A percentile compares a stretch with the other conserved stretches of the same genome.
phyloP scores from a whole-genome alignment of 495 filamentous ascomycete genomes.

The Apodospora peruviana region DNA sequence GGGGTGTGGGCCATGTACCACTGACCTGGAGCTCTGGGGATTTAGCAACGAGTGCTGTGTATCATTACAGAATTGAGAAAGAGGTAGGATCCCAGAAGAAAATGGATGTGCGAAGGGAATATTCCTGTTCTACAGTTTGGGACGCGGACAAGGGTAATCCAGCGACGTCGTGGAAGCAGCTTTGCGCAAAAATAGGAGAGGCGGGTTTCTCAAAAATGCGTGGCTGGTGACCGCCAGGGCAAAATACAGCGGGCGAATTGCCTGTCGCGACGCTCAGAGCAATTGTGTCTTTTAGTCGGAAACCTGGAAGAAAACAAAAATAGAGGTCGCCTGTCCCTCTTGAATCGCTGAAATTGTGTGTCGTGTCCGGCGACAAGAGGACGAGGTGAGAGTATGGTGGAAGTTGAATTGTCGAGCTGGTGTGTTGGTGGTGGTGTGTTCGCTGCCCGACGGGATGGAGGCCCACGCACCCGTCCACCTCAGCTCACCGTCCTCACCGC shows the following conservation, averaged over 20 bases:
- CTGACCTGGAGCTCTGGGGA: constrained; percentile 11
- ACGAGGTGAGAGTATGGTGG: no score
- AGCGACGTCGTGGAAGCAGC: constrained; percentile 3
- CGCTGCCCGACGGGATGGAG: constrained; percentile 13
- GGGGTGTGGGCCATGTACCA: constrained; percentile 5
- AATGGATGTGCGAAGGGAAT: constrained; percentile 9
- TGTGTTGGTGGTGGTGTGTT: constrained; percentile 5
- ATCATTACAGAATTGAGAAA: constrained; percentile 10
- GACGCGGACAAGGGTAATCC: constrained; percentile 3
- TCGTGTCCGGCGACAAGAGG: constrained; percentile 22
- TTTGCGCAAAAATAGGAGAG: constrained; percentile 21
- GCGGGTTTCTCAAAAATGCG: constrained; percentile 21
- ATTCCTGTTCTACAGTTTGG: constrained; percentile 4
- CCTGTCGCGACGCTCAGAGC: no score
- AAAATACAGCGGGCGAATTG: constrained; percentile 6
- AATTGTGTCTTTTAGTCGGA: constrained; percentile 1
- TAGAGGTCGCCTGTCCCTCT: constrained; percentile 6
- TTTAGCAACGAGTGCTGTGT: constrained; percentile 7
- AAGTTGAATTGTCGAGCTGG: no score
- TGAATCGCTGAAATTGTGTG: constrained; percentile 9
- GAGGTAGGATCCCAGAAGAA: constrained; percentile 6
- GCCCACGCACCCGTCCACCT: background rate
- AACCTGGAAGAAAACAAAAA: background rate
- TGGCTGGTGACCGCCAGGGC: constrained; percentile 19
- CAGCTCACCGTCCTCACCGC: constrained; percentile 12